Evolutionary conservation across 495 filamentous ascomycete genomes (phyloP).

Genomic region (Aspergillus coremiiformis): DNA sequence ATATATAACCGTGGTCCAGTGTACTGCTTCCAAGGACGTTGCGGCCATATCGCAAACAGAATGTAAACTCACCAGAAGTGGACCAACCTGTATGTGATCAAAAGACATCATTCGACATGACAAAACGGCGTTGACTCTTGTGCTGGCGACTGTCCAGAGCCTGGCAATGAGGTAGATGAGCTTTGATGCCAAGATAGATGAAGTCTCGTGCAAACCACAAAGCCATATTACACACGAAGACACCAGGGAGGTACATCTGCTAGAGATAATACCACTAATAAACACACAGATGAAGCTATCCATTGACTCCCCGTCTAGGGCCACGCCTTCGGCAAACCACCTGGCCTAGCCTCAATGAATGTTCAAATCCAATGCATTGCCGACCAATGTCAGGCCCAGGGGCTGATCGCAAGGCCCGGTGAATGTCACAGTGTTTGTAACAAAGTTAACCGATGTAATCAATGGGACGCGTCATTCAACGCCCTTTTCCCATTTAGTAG

Average conservation of each 20-base stretch:
- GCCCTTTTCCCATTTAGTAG: too few relatives aligned
- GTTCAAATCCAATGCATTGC: slow-evolving; percentile 31
- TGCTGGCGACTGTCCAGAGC: not conserved
- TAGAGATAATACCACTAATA: not conserved
- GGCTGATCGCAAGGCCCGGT: slow-evolving; percentile 18
- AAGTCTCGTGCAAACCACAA: slow-evolving; percentile 26
- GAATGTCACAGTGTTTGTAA: slow-evolving; percentile 22
- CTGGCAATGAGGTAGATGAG: slow-evolving; percentile 32
- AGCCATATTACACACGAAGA: slow-evolving; percentile 29
- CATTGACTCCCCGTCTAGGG: slow-evolving; percentile 10
- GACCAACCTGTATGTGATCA: slow-evolving; percentile 39
- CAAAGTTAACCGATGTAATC: too few relatives aligned
- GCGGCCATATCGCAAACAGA: slow-evolving; percentile 32
- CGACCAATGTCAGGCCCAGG: slow-evolving; percentile 28
- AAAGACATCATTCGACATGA: not conserved
- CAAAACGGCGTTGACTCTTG: not conserved
- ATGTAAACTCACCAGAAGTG: slow-evolving; percentile 33
- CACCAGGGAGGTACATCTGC: slow-evolving; percentile 21
- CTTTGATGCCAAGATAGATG: slow-evolving; percentile 31
- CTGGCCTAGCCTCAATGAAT: slow-evolving; percentile 24
- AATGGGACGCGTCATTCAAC: too few relatives aligned
- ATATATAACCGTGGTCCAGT: slow-evolving; percentile 10
- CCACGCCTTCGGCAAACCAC: slow-evolving; percentile 30
- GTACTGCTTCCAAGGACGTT: slow-evolving; percentile 29
- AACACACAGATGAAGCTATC: not conserved